These are phyloP conservation scores for Tylopilus subfusipes DNA, from an alignment of 768 basidiomycete genomes.

Conservation along the genomic window DNA sequence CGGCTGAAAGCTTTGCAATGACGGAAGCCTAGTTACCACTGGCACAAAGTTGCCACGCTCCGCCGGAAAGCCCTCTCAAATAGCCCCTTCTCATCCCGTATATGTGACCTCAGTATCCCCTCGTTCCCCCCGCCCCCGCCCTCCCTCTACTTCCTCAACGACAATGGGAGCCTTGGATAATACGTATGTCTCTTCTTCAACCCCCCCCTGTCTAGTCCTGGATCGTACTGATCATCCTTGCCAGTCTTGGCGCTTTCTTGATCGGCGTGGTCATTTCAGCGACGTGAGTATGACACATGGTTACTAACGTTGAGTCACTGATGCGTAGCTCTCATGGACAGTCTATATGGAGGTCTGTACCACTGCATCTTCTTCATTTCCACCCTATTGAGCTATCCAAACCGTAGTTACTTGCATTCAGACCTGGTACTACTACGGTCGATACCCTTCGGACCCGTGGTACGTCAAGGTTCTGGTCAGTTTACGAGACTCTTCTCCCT, in stretches of 20 bases:
- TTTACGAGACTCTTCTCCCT: not conserved
- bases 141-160: not conserved
- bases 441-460: constrained; percentile 50
- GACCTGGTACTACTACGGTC: constrained; percentile 53
- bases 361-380: constrained; percentile 1
- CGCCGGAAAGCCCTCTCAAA: constrained; percentile 10
- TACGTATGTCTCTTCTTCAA: constrained; percentile 32
- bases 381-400: constrained; percentile 1
- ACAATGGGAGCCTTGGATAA: constrained; percentile 32
- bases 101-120: not conserved
- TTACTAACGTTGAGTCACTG: constrained; percentile 2
- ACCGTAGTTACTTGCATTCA: constrained; percentile 56
- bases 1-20: constrained; percentile 25
- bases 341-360: constrained; percentile 49
- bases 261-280: constrained; percentile 54
- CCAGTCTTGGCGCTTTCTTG: constrained; percentile 51
- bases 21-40: constrained; percentile 20
- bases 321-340: constrained; percentile 17
- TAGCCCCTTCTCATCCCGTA: constrained; percentile 9
- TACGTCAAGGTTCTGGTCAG: constrained; percentile 46
- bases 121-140: not conserved
- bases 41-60: constrained; percentile 11
- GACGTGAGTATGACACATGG: constrained; percentile 36
- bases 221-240: constrained; percentile 1
- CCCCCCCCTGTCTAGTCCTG: not conserved